phyloP scores from a whole-genome alignment of 805 yeast genomes.

The Kregervanrija pseudodelftensis region DNA sequence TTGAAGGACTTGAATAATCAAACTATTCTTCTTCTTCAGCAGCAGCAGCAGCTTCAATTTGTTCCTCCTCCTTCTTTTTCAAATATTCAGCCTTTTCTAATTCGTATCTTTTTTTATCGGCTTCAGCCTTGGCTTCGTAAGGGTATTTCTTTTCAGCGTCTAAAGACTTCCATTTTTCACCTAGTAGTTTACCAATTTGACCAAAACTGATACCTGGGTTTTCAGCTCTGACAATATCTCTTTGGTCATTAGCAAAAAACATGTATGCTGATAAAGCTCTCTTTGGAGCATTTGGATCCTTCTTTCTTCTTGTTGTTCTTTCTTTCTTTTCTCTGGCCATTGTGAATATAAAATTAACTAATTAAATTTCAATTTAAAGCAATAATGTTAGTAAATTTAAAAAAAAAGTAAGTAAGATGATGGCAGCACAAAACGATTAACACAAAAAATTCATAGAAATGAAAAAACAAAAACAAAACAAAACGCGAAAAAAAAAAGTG shows the following conservation, averaged over 20 bases:
- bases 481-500: too few species aligned
- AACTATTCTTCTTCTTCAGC: neutral
- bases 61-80: slow-evolving; percentile 18
- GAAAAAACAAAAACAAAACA: too few species aligned
- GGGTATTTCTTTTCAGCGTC: slow-evolving; percentile 78
- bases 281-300: slow-evolving; percentile 98
- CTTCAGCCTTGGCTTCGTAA: slow-evolving; percentile 87
- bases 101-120: slow-evolving; percentile 97
- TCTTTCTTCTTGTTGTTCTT: slow-evolving; percentile 29
- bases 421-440: too few species aligned
- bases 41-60: slow-evolving; percentile 5
- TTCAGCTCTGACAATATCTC: slow-evolving; percentile 92
- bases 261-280: slow-evolving; percentile 96
- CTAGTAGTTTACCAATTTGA: slow-evolving; percentile 89
- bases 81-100: slow-evolving; percentile 86
- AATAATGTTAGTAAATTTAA: too few species aligned
- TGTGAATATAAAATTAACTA: too few species aligned
- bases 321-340: slow-evolving; percentile 18
- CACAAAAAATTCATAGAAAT: too few species aligned
- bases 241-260: slow-evolving; percentile 97
- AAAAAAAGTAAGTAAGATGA: too few species aligned
- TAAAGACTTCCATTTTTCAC: slow-evolving; percentile 95
- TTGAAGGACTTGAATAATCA: neutral
- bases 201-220: slow-evolving; percentile 96
- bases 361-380: too few species aligned